These are phyloP conservation scores for Rubus idaeus DNA, from an alignment of 306 rosid species.

Conservation along the genomic window DNA sequence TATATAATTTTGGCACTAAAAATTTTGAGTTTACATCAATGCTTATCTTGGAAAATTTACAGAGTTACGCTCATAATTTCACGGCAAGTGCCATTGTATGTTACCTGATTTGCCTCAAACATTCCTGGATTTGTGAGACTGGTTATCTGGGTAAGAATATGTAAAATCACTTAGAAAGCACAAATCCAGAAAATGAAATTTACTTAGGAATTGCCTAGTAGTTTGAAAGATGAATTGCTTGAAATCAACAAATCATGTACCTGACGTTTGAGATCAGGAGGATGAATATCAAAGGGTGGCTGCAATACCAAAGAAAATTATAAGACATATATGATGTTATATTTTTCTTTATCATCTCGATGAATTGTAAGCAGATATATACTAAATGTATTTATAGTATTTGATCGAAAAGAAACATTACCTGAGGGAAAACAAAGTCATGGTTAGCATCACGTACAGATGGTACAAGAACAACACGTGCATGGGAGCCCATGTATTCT, in stretches of 20 bases:
- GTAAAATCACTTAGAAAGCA: constrained; percentile 24
- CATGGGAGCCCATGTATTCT: constrained; percentile 62
- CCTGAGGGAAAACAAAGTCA: constrained; percentile 93
- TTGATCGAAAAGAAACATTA: constrained; percentile 32
- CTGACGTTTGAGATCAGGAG: constrained; percentile 63
- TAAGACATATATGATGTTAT: not conserved
- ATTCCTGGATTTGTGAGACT: constrained; percentile 81
- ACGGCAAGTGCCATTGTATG: not conserved
- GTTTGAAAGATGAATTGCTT: constrained; percentile 22
- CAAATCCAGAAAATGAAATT: constrained; percentile 4
- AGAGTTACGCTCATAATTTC: not conserved
- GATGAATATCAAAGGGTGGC: constrained; percentile 76
- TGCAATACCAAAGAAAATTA: constrained; percentile 38
- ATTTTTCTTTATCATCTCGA: not conserved
- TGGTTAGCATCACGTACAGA: constrained; percentile 87
- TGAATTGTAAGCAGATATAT: constrained; percentile 9
- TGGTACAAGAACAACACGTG: constrained; percentile 76
- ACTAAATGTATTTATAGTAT: constrained; percentile 8
- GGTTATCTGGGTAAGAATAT: constrained; percentile 52
- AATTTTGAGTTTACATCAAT: not conserved
- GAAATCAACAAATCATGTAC: constrained; percentile 44
- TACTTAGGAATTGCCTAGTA: not conserved
- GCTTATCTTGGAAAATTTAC: not conserved
- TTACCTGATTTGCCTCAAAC: constrained; percentile 93
- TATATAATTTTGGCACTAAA: not conserved